Evolutionary conservation across 129 eudicot genomes (phyloP).

Genomic region (Scalesia atractyloides): DNA sequence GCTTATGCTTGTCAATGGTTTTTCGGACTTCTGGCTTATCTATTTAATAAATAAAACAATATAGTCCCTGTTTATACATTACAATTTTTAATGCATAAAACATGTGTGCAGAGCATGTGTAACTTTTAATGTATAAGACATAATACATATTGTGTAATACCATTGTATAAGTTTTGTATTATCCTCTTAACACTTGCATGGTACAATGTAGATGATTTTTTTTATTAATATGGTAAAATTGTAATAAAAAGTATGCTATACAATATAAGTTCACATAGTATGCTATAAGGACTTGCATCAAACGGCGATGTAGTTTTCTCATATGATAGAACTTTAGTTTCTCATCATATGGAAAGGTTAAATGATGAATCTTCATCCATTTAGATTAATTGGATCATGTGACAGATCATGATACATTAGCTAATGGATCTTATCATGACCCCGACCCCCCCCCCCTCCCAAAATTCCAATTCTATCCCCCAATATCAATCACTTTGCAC

Average conservation of each 20-base stretch:
- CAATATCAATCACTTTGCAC: background rate
- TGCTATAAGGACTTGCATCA: background rate
- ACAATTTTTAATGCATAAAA: too few species aligned
- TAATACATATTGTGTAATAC: background rate
- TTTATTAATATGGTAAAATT: background rate
- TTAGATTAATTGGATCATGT: background rate
- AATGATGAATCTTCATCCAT: slow-evolving; percentile 4
- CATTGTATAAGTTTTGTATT: background rate
- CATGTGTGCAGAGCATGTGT: too few species aligned
- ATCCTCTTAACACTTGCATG: background rate
- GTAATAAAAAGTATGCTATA: background rate
- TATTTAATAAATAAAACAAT: too few species aligned
- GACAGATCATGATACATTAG: background rate
- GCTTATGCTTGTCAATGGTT: slow-evolving; percentile 10
- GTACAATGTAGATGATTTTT: background rate
- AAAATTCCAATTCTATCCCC: slow-evolving; percentile 1
- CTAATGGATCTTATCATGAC: slow-evolving; percentile 3
- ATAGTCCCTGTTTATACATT: too few species aligned
- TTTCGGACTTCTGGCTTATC: too few species aligned
- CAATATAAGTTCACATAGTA: background rate
- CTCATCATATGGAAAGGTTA: slow-evolving; percentile 2
- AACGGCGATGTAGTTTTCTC: background rate
- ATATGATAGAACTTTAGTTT: background rate
- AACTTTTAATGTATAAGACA: too few species aligned
- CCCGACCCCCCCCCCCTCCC: too few species aligned